Evolutionary conservation across 2,329 filamentous ascomycete species (phyloP), one percentile per base, ranked within the genome.

Genomic region (Hypoxylon rubiginosum): DNA sequence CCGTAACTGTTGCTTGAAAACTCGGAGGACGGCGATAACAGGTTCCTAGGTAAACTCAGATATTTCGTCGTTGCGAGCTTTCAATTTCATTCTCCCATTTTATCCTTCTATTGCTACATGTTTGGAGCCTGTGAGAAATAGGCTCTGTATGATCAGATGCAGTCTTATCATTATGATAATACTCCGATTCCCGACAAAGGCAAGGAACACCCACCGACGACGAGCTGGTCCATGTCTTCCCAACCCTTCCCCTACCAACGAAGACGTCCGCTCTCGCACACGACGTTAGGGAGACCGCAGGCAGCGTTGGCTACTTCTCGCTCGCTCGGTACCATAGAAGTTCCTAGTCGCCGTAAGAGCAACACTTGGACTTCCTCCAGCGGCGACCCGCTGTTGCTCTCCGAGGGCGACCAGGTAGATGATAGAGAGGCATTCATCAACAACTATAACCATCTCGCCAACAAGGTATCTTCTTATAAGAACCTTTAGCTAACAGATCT

Each of bases 371-470:
- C 85, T 0, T 85, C 85, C 17, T 86, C 84, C 45, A 87, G 83
- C 60, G 84, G 83, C 41, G 85, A 85, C 32, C 71, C 81, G 17
- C 83, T 80, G 2, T 73, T 82, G 15, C 72, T 83, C 32, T 82
- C 80, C 19, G 85, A 88, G 57, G 78, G 78, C 3, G 86, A 87
- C 43, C 83, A 84, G 30, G 74, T 83, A 15, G 82, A 84, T 36
- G 81, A 85, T 57, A 81, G 86, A 30, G 74, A 78, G 1, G 72
- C 77, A 2, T 87, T 86, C 73, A 75, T 90, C 5, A 72, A 83
- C 7, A 85, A 89, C 69, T 91, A 90, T 75, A 91, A 91, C 73
- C 79, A 82, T 4, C 75, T 90, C 4, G 88, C 89, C 2, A 83
- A 81, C 60, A 86, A 86, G 82, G 88, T 89, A 66, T 32, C 68